A percentile compares a stretch with the other conserved stretches of the same genome.
These are phyloP conservation scores for Erysimum pusillum DNA, from an alignment of 441 rosid genomes.

Conservation along the genomic window DNA sequence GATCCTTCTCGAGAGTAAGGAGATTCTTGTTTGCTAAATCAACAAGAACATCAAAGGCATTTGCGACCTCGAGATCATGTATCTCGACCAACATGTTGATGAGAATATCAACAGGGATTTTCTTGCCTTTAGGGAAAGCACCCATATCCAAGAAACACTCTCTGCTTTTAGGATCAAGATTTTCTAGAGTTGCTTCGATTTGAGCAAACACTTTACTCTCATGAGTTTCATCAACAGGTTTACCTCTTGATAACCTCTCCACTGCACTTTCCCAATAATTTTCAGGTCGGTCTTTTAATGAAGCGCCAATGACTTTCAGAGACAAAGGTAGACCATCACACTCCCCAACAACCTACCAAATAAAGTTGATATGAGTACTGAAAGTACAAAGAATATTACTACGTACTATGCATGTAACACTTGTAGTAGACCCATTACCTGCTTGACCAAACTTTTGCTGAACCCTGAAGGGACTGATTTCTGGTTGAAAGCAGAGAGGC, in stretches of 20 bases:
- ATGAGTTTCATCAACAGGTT: background rate
- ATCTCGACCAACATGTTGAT: background rate
- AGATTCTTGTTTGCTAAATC: background rate
- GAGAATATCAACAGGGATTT: background rate
- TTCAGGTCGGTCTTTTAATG: background rate
- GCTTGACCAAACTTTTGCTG: background rate
- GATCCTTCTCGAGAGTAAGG: background rate
- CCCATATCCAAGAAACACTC: background rate
- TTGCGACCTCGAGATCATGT: background rate
- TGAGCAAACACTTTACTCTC: background rate
- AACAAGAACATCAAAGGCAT: background rate
- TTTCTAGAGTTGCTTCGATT: background rate
- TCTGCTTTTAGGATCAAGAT: background rate
- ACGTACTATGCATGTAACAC: background rate
- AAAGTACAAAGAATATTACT: background rate
- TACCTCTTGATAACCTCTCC: background rate
- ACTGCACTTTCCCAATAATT: background rate
- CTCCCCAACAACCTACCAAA: background rate
- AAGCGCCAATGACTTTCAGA: background rate
- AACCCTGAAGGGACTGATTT: background rate
- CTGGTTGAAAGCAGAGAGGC: conserved; percentile 1
- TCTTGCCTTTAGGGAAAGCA: conserved; percentile 1
- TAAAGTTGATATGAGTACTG: background rate
- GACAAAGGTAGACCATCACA: conserved; percentile 1
- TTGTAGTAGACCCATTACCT: background rate